Evolutionary conservation across 108 stramenopile genomes (phyloP).

Genomic region (Cylindrotheca closterium): DNA sequence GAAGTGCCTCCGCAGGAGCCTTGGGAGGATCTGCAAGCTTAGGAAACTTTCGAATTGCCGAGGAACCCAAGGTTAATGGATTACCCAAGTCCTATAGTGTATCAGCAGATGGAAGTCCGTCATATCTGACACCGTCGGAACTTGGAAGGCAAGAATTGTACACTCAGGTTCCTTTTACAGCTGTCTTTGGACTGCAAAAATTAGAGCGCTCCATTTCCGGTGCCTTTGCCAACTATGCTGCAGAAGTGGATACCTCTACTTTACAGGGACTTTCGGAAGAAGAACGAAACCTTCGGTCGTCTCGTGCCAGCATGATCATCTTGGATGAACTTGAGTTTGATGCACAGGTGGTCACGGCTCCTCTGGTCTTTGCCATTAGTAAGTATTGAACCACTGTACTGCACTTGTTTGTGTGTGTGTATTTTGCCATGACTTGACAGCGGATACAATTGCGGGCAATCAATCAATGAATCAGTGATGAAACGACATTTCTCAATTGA

Average conservation of each 20-base stretch:
- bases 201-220: slow-evolving; percentile 60
- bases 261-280: slow-evolving; percentile 31
- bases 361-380: slow-evolving; percentile 73
- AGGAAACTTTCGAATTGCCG: slow-evolving; percentile 44
- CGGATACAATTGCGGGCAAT: no score
- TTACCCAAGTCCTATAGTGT: slow-evolving; percentile 65
- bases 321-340: slow-evolving; percentile 85
- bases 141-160: slow-evolving; percentile 84
- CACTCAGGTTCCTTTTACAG: slow-evolving; percentile 74
- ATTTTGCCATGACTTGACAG: no score
- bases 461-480: no score
- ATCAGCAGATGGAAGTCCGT: slow-evolving; percentile 50
- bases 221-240: slow-evolving; percentile 80
- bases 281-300: slow-evolving; percentile 46
- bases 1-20: slow-evolving; percentile 39
- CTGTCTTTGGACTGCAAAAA: slow-evolving; percentile 80
- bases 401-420: no score
- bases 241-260: slow-evolving; percentile 63
- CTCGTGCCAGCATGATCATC: slow-evolving; percentile 68
- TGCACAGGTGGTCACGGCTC: slow-evolving; percentile 76
- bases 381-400: no score
- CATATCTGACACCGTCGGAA: slow-evolving; percentile 71
- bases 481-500: no score
- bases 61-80: slow-evolving; percentile 33
- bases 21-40: slow-evolving; percentile 42